Percentiles rank a stretch among this genome's conserved stretches.
Conservation (phyloP, 164 flowering plant species). For the Magnolia changhungtana region DNA sequence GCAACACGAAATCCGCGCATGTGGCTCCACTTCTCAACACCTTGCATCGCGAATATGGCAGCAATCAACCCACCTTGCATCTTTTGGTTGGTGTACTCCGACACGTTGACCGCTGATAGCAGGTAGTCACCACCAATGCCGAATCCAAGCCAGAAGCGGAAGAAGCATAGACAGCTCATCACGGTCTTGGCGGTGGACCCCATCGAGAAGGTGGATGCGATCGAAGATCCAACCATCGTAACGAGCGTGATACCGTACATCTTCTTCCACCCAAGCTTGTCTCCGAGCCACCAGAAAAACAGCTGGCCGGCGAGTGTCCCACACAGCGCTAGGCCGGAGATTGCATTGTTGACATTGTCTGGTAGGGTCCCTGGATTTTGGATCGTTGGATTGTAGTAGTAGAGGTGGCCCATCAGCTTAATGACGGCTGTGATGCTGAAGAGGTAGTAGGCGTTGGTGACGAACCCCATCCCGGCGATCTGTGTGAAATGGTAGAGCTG, state of each 20-base stretch:
- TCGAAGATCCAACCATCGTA: too few species aligned
- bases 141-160: constrained; percentile 22
- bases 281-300: constrained; percentile 33
- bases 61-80: constrained; percentile 21
- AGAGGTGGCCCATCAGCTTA: constrained; percentile 50
- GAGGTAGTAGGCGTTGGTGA: constrained; percentile 63
- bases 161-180: too few species aligned
- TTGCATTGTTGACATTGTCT: constrained; percentile 27
- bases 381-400: constrained; percentile 27
- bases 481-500: constrained; percentile 50
- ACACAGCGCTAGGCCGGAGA: constrained; percentile 44
- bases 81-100: constrained; percentile 22
- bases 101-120: constrained; percentile 24
- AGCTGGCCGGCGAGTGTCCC: constrained; percentile 56
- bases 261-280: too few species aligned
- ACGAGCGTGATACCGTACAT: too few species aligned
- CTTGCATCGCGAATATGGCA: constrained; percentile 28
- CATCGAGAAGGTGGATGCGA: too few species aligned
- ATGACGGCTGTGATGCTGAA: constrained; percentile 54
- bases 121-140: constrained; percentile 29
- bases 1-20: too few species aligned
- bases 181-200: too few species aligned
- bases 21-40: too few species aligned
- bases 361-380: constrained; percentile 27
- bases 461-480: constrained; percentile 57